Evolutionary conservation across 345 rosid genomes (phyloP).

Genomic region (Clarkia xantiana): DNA sequence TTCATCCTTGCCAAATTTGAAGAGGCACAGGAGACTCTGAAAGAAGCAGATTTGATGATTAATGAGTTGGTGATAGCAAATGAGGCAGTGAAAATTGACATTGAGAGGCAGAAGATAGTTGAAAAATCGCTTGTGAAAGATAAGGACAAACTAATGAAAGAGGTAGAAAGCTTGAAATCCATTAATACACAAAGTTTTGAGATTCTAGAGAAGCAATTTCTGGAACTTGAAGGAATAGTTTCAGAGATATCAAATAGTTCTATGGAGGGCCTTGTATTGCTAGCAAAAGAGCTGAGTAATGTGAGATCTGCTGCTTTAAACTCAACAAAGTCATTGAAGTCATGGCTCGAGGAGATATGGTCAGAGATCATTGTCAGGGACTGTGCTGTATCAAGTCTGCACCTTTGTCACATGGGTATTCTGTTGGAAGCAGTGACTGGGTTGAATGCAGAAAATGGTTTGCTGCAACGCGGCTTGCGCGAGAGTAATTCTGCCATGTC

Average conservation of each 20-base stretch:
- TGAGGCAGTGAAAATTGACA: constrained; percentile 57
- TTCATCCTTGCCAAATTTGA: constrained; percentile 63
- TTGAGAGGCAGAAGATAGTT: constrained; percentile 32
- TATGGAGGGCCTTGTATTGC: constrained; percentile 23
- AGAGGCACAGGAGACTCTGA: constrained; percentile 75
- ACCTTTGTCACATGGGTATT: constrained; percentile 83
- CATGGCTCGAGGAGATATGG: constrained; percentile 88
- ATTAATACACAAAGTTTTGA: constrained; percentile 29
- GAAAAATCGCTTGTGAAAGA: constrained; percentile 34
- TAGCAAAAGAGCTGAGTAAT: constrained; percentile 30
- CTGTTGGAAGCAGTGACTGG: constrained; percentile 75
- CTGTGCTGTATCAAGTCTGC: constrained; percentile 78
- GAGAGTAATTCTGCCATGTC: constrained; percentile 54
- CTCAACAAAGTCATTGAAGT: constrained; percentile 34
- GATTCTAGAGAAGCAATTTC: constrained; percentile 46
- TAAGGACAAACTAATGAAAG: constrained; percentile 31
- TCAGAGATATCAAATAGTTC: constrained; percentile 31
- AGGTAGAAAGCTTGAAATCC: constrained; percentile 50
- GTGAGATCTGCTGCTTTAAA: constrained; percentile 41
- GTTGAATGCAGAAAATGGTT: constrained; percentile 67
- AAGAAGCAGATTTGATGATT: constrained; percentile 74
- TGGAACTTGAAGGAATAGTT: constrained; percentile 44
- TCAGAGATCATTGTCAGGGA: constrained; percentile 79
- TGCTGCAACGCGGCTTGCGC: constrained; percentile 67
- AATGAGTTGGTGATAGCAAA: constrained; percentile 69